A percentile compares a stretch with the other conserved stretches of the same genome.
Evolutionary conservation across 345 rosid species (phyloP).

Genomic region (Mangifera indica): DNA sequence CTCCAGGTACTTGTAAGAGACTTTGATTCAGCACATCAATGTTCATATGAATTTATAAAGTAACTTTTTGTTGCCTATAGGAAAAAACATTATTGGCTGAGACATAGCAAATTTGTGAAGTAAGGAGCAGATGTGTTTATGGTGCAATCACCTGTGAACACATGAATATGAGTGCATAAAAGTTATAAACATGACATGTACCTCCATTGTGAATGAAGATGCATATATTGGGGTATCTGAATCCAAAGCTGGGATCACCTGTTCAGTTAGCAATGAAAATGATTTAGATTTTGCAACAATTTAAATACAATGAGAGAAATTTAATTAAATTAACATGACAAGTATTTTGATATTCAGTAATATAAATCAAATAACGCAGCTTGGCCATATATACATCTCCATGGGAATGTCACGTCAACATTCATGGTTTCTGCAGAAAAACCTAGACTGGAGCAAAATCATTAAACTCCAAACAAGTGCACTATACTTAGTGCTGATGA

Average conservation of each 20-base stretch:
- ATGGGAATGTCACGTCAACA: neutral
- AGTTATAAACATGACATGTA: constrained; percentile 23
- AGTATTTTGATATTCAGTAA: neutral
- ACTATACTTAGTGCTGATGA: neutral
- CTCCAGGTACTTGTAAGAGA: constrained; percentile 6
- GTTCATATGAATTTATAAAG: neutral
- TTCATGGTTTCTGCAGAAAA: neutral
- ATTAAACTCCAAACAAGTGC: neutral
- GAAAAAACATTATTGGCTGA: neutral
- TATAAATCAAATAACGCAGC: neutral
- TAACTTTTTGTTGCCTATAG: constrained; percentile 2
- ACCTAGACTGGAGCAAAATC: neutral
- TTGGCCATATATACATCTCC: constrained; percentile 2
- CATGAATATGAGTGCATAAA: neutral
- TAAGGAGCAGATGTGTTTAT: neutral
- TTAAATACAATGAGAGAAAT: neutral
- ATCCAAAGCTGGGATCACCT: constrained; percentile 97
- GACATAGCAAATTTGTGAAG: neutral
- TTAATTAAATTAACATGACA: constrained; percentile 4
- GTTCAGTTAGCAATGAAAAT: constrained; percentile 30
- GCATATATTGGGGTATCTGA: constrained; percentile 77
- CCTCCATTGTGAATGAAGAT: constrained; percentile 99
- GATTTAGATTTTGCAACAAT: constrained; percentile 1
- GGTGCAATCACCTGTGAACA: too few species aligned
- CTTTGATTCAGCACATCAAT: constrained; percentile 10